Percentiles rank a stretch among this genome's conserved stretches.
phyloP scores from a whole-genome alignment of 805 yeast genomes.

The Torulaspora microellipsoides region DNA sequence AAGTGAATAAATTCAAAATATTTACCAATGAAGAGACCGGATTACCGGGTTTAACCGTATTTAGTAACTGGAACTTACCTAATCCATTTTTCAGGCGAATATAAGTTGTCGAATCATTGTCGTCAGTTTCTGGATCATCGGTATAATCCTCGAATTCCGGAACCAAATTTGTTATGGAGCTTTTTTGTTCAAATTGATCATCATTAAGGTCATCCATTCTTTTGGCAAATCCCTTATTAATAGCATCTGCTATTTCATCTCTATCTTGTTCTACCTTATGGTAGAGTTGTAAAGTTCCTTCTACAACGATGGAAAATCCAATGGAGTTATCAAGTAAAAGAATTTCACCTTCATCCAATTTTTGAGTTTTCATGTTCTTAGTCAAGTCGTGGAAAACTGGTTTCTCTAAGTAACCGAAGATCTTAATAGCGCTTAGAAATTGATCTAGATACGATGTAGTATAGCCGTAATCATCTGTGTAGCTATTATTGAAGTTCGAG shows the following conservation, averaged over 20 bases:
- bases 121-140: slow-evolving; percentile 7
- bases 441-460: slow-evolving; percentile 76
- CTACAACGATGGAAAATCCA: slow-evolving; percentile 90
- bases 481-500: not conserved
- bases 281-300: slow-evolving; percentile 80
- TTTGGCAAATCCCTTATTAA: too few species aligned
- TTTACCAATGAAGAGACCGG: slow-evolving; percentile 81
- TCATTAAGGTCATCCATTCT: too few species aligned
- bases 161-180: too few species aligned
- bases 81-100: slow-evolving; percentile 25
- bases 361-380: slow-evolving; percentile 84
- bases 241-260: not conserved
- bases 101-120: slow-evolving; percentile 14
- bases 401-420: slow-evolving; percentile 87
- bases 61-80: slow-evolving; percentile 62
- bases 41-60: slow-evolving; percentile 76
- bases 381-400: slow-evolving; percentile 92
- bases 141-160: slow-evolving; percentile 34
- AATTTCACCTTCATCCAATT: slow-evolving; percentile 70
- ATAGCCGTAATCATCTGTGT: slow-evolving; percentile 10
- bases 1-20: slow-evolving; percentile 68
- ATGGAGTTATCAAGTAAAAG: slow-evolving; percentile 65
- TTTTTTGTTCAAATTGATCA: too few species aligned
- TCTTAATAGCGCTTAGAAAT: slow-evolving; percentile 83
- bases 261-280: slow-evolving; percentile 44